Percentiles rank a stretch among this genome's conserved stretches.
phyloP scores from a whole-genome alignment of 202 grass and related monocot species.

The Digitaria exilis region DNA sequence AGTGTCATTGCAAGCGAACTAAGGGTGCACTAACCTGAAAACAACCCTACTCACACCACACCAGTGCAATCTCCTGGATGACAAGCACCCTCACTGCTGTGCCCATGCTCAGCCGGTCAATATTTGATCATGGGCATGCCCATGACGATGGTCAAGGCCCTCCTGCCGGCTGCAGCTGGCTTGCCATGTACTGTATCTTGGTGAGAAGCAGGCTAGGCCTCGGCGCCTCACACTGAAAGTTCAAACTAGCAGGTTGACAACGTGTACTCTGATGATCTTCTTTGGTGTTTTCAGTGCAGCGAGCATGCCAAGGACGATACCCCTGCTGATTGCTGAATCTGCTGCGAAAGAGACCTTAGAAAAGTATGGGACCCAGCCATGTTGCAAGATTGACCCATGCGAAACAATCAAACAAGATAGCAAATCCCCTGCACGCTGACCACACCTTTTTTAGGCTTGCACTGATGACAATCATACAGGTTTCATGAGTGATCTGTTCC shows the following conservation, averaged over 20 bases:
- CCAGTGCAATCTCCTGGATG: constrained; percentile 48
- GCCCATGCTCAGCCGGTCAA: constrained; percentile 39
- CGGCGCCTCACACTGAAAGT: no score
- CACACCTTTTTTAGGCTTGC: neutral
- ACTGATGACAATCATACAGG: neutral
- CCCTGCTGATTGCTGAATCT: neutral
- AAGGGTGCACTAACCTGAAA: constrained; percentile 51
- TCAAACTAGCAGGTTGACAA: no score
- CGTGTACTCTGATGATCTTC: no score
- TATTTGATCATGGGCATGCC: constrained; percentile 52
- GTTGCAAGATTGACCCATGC: no score
- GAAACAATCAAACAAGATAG: neutral
- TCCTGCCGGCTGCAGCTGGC: neutral
- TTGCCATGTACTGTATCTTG: constrained; percentile 7
- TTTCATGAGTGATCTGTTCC: neutral
- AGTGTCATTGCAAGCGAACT: neutral
- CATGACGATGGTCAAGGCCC: neutral
- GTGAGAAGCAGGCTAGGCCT: no score
- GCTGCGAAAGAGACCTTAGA: neutral
- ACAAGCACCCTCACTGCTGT: constrained; percentile 21
- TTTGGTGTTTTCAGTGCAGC: neutral
- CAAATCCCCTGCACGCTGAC: constrained; percentile 24
- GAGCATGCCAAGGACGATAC: constrained; percentile 4
- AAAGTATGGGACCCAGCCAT: neutral
- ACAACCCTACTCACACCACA: constrained; percentile 58